Base-by-base conservation (phyloP, 75 land plant species). In the Ceratopteris richardii region DNA sequence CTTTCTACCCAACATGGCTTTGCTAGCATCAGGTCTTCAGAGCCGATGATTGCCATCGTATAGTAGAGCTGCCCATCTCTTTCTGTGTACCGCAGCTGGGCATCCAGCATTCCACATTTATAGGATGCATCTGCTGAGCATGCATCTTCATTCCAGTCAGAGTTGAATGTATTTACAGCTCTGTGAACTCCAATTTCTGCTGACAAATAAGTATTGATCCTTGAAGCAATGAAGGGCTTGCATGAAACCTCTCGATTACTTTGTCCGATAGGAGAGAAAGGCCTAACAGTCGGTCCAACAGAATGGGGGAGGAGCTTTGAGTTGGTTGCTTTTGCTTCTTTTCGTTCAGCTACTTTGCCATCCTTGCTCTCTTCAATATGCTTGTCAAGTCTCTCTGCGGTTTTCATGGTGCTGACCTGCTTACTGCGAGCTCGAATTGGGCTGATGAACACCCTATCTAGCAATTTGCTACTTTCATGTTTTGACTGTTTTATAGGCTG, bases 361-460 rank as follows among this genome's bases (percentile, higher is more conserved):
- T 46, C 21, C 14, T 20, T 46, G 48, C 4, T 46, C 21, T 46
- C 48, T n/a, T n/a, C n/a, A 46, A 33, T 33, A 7, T 14, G 4
- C 21, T 20, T 46, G 5, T 2, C 14, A 46, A 4, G 12, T 7
- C 4, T 5, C 17, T 14, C 4, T 7, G 4, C 48, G 1, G 17
- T 20, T 2, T 4, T 4, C 48, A 46, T 7, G 17, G 14, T 17
- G 21, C 21, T 17, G 17, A 20, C 48, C 21, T 46, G 48, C 48
- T 46, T 46, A 17, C n/a, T 17, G 4, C 48, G 48, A 46, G 48
- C 21, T 17, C 21, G 5, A 5, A 46, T 46, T 2, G 48, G 48
- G 21, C 48, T 46, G 48, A 46, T 20, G 21, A 46, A 46, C 4
- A 46, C 48, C 48, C 48, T 46, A 17, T 46, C 48, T 20, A 46